Evolutionary conservation across 176 grass and related monocot species (phyloP), one percentile per base, ranked within the genome.

Genomic region (Carex pumila): DNA sequence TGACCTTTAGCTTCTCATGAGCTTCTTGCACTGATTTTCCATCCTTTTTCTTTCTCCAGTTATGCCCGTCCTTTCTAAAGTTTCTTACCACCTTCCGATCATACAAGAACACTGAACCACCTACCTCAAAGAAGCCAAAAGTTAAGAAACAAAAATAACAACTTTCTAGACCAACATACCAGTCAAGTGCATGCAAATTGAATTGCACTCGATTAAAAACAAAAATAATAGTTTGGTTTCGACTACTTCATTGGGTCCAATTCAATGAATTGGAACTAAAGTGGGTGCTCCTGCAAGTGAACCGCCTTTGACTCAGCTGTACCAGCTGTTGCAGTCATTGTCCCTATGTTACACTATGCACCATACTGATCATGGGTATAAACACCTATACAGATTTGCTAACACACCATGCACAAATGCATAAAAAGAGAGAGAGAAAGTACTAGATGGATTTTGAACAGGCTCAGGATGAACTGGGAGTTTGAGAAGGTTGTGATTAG

Each of bases 21-120:
- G 96, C 96, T 93, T 99, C 96, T 88, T 99, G 96, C 65, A 99
- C 93, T 59, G 93, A 91, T 78, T 92, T 99, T 21, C 96, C 96
- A 93, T 95, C 96, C 61, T 93, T 99, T 92, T 95, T 99, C 89
- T 99, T 99, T 87, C 91, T 99, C 96, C 96, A 99, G 50, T 92
- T 89, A 87, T 93, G 91, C 14, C 91, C 91, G 84, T 99, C 96
- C 87, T 99, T 99, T 74, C 96, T 91, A 65, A 99, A 99, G 76
- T 99, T 95, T 59, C 96, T 86, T 65, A 99, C 89, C 80, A 99
- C 90, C 82, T 92, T 99, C 69, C 93, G 89, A 84, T 99, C 91
- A 90, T 93, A 99, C 36, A 99, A 86, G 71, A 99, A 69, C 61
- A 99, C 75, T 36, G 88, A 89, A 60, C 96, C 96, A 71, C 91